Percentiles rank a stretch among this genome's conserved stretches.
Evolutionary conservation across 139 green algal genomes (phyloP).

Genomic region (Haematococcus sp.): DNA sequence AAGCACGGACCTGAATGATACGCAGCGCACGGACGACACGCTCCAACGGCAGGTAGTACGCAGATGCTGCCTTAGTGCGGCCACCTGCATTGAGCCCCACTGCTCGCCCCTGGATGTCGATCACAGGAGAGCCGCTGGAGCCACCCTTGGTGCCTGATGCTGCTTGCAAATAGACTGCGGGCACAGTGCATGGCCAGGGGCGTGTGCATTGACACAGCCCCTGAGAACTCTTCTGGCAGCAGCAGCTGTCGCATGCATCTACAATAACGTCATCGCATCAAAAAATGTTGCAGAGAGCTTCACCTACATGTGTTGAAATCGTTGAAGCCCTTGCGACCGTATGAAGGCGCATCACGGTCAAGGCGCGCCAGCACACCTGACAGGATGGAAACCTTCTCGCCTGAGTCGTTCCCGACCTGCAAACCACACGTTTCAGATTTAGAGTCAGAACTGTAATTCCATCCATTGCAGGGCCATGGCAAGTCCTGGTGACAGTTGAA

Average conservation of each 20-base stretch:
- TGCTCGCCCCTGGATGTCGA: constrained; percentile 74
- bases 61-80: constrained; percentile 80
- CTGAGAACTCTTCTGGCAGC: too few species aligned
- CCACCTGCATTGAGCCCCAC: constrained; percentile 88
- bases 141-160: constrained; percentile 84
- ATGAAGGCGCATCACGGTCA: constrained; percentile 83
- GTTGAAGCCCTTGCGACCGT: constrained; percentile 78
- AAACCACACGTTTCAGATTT: too few species aligned
- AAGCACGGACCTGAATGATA: constrained; percentile 53
- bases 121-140: constrained; percentile 74
- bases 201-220: too few species aligned
- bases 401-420: constrained; percentile 76
- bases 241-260: too few species aligned
- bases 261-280: too few species aligned
- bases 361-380: constrained; percentile 82
- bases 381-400: constrained; percentile 92
- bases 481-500: too few species aligned
- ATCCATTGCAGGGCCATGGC: too few species aligned
- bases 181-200: background rate
- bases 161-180: constrained; percentile 71
- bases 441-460: too few species aligned
- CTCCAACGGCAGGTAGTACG: constrained; percentile 90
- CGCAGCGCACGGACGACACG: constrained; percentile 75
- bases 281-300: background rate
- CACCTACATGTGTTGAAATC: constrained; percentile 90